A percentile compares a stretch with the other conserved stretches of the same genome.
phyloP scores from a whole-genome alignment of 441 rosid species.

The Eutrema salsugineum region DNA sequence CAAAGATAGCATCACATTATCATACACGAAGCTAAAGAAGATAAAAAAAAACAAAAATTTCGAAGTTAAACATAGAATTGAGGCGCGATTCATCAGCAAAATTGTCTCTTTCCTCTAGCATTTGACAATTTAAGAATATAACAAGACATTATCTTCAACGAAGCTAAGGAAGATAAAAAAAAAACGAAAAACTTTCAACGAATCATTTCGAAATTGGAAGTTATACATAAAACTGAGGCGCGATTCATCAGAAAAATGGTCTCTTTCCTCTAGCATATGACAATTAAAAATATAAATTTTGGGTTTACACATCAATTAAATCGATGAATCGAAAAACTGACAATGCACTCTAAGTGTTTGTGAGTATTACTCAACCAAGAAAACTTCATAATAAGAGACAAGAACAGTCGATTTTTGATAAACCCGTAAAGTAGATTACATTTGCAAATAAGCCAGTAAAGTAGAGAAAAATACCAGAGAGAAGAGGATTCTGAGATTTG shows the following conservation, averaged over 20 bases:
- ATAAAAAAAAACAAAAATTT: not conserved
- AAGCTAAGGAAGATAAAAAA: not conserved
- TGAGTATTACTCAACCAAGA: constrained; percentile 22
- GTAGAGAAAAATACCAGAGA: constrained; percentile 29
- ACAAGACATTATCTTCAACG: not conserved
- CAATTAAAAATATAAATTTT: not conserved
- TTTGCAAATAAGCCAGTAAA: not conserved
- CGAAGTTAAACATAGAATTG: not conserved
- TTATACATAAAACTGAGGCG: not conserved
- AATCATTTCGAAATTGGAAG: not conserved
- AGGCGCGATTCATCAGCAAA: not conserved
- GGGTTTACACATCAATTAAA: not conserved
- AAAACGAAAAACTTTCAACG: not conserved
- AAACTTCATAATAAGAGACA: not conserved
- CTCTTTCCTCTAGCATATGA: not conserved
- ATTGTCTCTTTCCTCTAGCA: not conserved
- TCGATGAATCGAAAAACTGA: not conserved
- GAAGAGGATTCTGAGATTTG: constrained; percentile 31
- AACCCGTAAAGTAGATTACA: not conserved
- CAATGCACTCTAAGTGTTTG: constrained; percentile 27
- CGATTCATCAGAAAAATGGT: not conserved
- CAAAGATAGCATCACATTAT: not conserved
- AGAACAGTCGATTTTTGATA: not conserved
- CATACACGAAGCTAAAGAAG: not conserved
- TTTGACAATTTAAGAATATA: not conserved